Evolutionary conservation across 768 basidiomycete species (phyloP), one percentile per base, ranked within the genome.

Genomic region (Podaxis rugospora): DNA sequence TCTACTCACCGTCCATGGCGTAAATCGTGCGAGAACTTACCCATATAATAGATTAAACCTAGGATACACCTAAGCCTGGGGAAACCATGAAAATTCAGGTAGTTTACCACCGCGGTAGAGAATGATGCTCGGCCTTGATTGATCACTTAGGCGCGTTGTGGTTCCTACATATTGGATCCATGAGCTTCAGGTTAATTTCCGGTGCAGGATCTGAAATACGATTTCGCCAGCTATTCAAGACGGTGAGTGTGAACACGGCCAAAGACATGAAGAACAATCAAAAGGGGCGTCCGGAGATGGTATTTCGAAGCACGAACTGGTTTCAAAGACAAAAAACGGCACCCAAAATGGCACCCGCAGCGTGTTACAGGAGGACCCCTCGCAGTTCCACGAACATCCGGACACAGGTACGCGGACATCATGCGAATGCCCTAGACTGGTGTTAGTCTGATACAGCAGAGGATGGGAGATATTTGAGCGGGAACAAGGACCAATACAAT

Each of bases 31-130:
- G 11, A 44, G 23, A 40, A 25, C 51, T 59, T 51, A 59, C 58
- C 4, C 21, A 46, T 13, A 28, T 59, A 59, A 35, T 59, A 59
- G 4, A 53, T 28, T 4, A 59, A 25, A 6, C 42, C 51, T 53
- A 11, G 11, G 18, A 25, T 3, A 36, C 11, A 21, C 18, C 6
- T 46, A 32, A 42, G 28, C 35, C 1, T 53, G 5, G 9, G 9
- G 32, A 6, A 16, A 16, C 7, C 28, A 27, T 18, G 28, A n/a
- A 28, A 23, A 32, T 4, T 36, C 13, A 6, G 13, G 37, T 16
- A 49, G n/a, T 51, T 7, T 25, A 59, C 51, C 58, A 46, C 53
- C 58, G 35, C 51, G 58, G 35, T 53, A 53, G n/a, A 59, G 46
- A 39, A 53, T 35, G 3, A 51, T 39, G 21, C 18, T 27, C 5